Evolutionary conservation across 768 basidiomycete species (phyloP), one percentile per base, ranked within the genome.

Genomic region (Suillus placidus): DNA sequence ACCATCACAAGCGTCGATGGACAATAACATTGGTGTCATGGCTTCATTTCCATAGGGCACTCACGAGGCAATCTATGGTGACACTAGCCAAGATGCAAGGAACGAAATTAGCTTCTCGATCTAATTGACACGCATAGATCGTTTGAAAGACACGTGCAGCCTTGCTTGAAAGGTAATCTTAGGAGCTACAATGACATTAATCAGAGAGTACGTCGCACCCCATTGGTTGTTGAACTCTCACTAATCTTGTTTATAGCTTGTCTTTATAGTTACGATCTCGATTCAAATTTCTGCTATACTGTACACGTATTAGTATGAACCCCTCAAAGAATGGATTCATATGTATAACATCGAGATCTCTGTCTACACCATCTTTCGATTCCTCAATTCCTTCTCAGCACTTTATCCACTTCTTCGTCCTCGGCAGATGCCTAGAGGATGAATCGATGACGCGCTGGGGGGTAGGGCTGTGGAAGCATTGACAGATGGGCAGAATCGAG

Each of bases 41-140:
- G 61, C 68, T 14, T 57, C 73, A 16, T 64, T 74, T 13, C 37
- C 80, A 23, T 65, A 72, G 1, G 56, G 71, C 45, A 78, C 78
- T 60, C 69, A 72, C 23, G 85, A 90, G 62, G 79, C 88, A 26
- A 74, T 90, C 10, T 47, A 96, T 72, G 95, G 96, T 14, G 92
- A 92, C 64, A 70, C 80, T n/a, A 74, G 82, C 4, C 86, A 92
- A 70, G 97, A 99, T 73, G 86, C 87, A 23, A 94, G 94, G 38
- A 96, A 97, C 71, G 97, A 99, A 87, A 93, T 98, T 70, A 88
- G 93, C 70, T 99, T 99, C 82, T 93, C 88, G 16, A 91, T 98
- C 67, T 97, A 99, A 81, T 79, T 98, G 68, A 98, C 97, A 54
- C 82, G 92, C 71, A 83, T 99, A 71, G 91, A 94, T 77, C 87